Evolutionary conservation across 768 basidiomycete genomes (phyloP), one percentile per base, ranked within the genome.

Genomic region (Chalciporus sphaerocephalus): DNA sequence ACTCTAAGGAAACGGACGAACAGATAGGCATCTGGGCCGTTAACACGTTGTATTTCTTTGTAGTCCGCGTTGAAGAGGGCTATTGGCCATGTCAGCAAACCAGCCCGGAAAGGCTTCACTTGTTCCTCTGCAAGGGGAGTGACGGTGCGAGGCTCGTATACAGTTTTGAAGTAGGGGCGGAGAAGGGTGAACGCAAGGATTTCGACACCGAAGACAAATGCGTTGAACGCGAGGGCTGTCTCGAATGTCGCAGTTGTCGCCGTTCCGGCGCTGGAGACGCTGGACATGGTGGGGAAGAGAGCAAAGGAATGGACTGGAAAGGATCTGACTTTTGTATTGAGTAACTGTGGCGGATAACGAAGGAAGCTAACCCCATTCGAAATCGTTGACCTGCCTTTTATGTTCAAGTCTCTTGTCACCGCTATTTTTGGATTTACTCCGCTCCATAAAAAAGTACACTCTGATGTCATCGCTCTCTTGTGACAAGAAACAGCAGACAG

Each of bases 21-120:
- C 60, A 94, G 85, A 69, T 95, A 99, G 13, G 92, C 88, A 62
- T 98, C 95, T 47, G 87, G 72, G 21, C 92, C 92, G 51, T 92
- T 93, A 34, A 78, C 74, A 34, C 70, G 69, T 48, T 81, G 75
- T 46, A 90, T 80, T 18, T 72, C 74, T 22, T 67, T 67, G 57
- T 83, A 80, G 58, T 91, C 78, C 2, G 83, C 74, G 2, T 70
- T 72, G 66, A 69, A 82, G 16, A 93, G 64, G 1, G 79, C 73
- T 16, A 76, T 47, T 2, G 87, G 85, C 91, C 90, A 94, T 25
- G 73, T 58, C 18, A 90, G 65, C 16, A 79, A 52, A 9, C 68
- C 68, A 13, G 62, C 47, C 0, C 77, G 60, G 40, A 93, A 73
- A 5, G 81, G 70, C 13, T 66, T 51, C 9, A 75, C 69, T 33